Conservation (phyloP, 2,329 filamentous ascomycete genomes). For the Penicillium thymicola region DNA sequence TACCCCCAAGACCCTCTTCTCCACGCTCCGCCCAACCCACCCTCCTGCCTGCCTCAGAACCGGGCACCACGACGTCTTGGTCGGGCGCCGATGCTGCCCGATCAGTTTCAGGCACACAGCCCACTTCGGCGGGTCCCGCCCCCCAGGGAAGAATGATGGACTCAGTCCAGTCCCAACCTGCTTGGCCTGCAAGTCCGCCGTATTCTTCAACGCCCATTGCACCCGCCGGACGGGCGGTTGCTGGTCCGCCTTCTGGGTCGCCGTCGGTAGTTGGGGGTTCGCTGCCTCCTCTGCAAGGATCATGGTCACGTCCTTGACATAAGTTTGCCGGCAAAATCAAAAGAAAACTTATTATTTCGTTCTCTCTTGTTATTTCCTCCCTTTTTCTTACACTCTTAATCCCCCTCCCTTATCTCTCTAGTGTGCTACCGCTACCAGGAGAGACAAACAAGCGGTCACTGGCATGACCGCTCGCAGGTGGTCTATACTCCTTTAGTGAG, state of each 20-base stretch:
- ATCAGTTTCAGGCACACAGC: conserved; percentile 9
- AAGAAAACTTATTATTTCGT: conserved; percentile 2
- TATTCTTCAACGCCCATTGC: conserved; percentile 13
- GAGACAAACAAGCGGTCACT: conserved; percentile 15
- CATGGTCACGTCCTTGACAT: conserved; percentile 19
- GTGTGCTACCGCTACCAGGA: background rate
- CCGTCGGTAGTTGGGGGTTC: conserved; percentile 16
- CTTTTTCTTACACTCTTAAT: conserved; percentile 9
- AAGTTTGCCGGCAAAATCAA: background rate
- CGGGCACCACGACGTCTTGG: conserved; percentile 7
- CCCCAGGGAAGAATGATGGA: conserved; percentile 12
- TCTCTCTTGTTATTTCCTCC: conserved; percentile 10
- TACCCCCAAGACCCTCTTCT: conserved; percentile 32
- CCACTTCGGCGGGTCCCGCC: background rate
- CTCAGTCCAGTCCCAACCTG: conserved; percentile 12
- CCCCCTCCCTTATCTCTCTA: background rate
- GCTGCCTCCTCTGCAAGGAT: conserved; percentile 22
- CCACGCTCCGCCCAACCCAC: conserved; percentile 21
- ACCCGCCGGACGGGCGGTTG: conserved; percentile 5
- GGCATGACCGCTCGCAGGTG: conserved; percentile 13
- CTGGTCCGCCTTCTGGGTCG: conserved; percentile 8
- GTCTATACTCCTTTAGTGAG: conserved; percentile 3
- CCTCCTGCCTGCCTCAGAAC: conserved; percentile 6
- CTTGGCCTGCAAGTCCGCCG: conserved; percentile 17
- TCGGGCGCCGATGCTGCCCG: conserved; percentile 11